Conservation (phyloP, 2,329 filamentous ascomycete genomes). For the Aureobasidium namibiae region DNA sequence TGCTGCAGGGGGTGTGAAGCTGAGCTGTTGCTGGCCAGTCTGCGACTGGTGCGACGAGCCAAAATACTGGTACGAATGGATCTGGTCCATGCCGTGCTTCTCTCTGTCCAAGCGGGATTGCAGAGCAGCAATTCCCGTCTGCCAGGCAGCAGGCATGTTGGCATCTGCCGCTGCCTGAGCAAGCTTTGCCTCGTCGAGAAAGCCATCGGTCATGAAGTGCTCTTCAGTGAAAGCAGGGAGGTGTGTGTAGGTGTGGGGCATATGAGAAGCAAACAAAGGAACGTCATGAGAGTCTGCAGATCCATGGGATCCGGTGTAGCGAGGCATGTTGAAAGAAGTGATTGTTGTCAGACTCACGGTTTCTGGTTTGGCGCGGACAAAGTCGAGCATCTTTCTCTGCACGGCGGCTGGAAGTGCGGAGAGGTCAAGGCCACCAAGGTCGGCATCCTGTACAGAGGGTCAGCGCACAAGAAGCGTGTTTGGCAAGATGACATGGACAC, state of each 20-base stretch:
- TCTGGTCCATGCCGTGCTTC: background rate
- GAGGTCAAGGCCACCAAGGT: background rate
- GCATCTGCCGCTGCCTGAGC: background rate
- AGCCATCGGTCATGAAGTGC: background rate
- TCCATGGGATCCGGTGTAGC: background rate
- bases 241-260: slow-evolving; percentile 4
- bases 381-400: slow-evolving; percentile 14
- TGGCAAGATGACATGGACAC: background rate
- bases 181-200: background rate
- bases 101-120: slow-evolving; percentile 2
- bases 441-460: background rate
- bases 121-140: background rate
- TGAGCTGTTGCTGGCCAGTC: background rate
- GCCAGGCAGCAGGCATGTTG: background rate
- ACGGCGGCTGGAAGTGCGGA: slow-evolving; percentile 3
- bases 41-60: background rate
- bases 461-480: background rate
- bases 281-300: background rate
- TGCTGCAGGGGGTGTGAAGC: background rate
- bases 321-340: background rate
- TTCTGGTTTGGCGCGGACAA: slow-evolving; percentile 7
- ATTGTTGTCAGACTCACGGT: background rate
- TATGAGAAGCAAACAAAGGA: background rate
- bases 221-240: background rate
- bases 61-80: background rate